These are phyloP conservation scores for Pseudomonodictys pantanalensis DNA, from an alignment of 495 filamentous ascomycete species.

Conservation along the genomic window DNA sequence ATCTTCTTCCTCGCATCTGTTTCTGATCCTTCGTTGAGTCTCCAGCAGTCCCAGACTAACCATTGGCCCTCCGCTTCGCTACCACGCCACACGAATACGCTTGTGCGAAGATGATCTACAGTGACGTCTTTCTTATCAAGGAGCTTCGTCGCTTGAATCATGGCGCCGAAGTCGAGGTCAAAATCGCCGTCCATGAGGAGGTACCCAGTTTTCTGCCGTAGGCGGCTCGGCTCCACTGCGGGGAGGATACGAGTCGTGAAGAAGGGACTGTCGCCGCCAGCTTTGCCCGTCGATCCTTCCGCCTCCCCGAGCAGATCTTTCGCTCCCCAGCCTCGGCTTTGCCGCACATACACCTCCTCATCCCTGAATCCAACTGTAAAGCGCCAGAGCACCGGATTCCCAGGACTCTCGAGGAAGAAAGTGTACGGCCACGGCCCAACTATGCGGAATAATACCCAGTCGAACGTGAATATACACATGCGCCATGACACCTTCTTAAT, in stretches of 20 bases:
- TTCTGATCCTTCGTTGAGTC: constrained; percentile 44
- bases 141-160: constrained; percentile 65
- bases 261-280: constrained; percentile 37
- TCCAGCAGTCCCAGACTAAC: constrained; percentile 34
- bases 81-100: constrained; percentile 63
- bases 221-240: constrained; percentile 60
- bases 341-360: constrained; percentile 71
- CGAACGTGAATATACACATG: constrained; percentile 59
- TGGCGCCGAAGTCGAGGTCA: constrained; percentile 75
- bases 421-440: constrained; percentile 72
- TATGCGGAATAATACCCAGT: constrained; percentile 66
- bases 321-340: constrained; percentile 58
- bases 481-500: constrained; percentile 51
- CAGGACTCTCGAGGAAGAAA: constrained; percentile 58
- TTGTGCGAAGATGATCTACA: constrained; percentile 58
- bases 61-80: constrained; percentile 37
- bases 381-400: constrained; percentile 63
- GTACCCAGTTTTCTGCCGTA: constrained; percentile 72
- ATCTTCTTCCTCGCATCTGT: constrained; percentile 48
- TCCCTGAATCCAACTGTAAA: constrained; percentile 65
- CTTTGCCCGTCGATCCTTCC: constrained; percentile 25
- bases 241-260: constrained; percentile 53
- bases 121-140: constrained; percentile 58
- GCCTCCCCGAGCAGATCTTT: constrained; percentile 44
- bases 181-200: constrained; percentile 73